Evolutionary conservation across 2,329 filamentous ascomycete species (phyloP), one percentile per base, ranked within the genome.

Genomic region (Xylaria sp.): DNA sequence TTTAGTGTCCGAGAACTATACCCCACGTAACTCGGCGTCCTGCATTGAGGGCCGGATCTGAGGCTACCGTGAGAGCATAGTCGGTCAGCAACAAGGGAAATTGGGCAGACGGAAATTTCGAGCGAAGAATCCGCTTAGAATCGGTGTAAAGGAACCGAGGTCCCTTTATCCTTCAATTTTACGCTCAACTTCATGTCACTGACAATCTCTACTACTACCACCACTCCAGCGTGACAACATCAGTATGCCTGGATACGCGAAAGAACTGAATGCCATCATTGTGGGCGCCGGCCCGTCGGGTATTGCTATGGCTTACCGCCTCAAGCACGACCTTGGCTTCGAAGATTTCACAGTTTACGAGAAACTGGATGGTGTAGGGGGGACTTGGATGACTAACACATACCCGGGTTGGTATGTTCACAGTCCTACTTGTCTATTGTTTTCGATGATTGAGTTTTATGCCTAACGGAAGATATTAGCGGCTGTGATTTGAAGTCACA

Each of bases 261-360:
- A 45, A 5, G 55, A 58, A 38, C 55, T 58, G 3, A 66, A 47
- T 11, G 68, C 73, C 13, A 71, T 67, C 5, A 61, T 75, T 22
- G 69, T 75, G 25, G 73, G 73, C 11, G 60, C 61, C 25, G 73
- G 73, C 15, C 60, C 67, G 10, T 67, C 69, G 1, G 72, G 68
- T 3, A 69, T 73, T 9, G 60, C 62, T 39, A 63, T 68, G 17
- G 69, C 67, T 13, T 58, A 65, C 39, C 49, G 50, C 31, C 57
- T 68, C 15, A 65, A 73, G 60, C 56, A 61, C 11, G 53, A 65
- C 5, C 57, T 65, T 15, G 51, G 47, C 5, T 65, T 69, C 38
- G 29, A 64, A 2, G 66, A 72, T 11, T 75, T 74, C 56, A 65
- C 49, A 2, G 45, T 68, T 5, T 68, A 61, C 50, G 66, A 68